Base-by-base conservation (phyloP, 495 filamentous ascomycete genomes). In the Neurospora sublineolata region DNA sequence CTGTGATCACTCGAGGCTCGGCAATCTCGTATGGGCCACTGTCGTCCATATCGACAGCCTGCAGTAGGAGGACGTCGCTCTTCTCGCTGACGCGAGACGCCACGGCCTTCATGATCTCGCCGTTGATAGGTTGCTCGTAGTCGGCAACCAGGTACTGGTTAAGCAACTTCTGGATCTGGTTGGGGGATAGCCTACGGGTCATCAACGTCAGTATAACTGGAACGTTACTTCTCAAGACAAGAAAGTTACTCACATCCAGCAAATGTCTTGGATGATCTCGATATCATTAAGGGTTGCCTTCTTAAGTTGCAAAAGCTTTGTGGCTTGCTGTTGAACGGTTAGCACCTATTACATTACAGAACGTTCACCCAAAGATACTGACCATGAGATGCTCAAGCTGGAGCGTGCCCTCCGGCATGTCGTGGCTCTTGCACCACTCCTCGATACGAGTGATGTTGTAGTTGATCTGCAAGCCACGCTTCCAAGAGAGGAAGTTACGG, bases 381-480 rank as follows among this genome's bases (percentile, higher is more conserved):
- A 92, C 90, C 96, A 98, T 99, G 71, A 99, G 86, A 86, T 99
- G 96, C 86, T 99, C 96, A 67, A 99, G 87, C 83, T 98, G 93
- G 70, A 99, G 86, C 67, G 94, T 98, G 39, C 96, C 96, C 82
- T 98, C 94, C 7, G 96, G 96, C 94, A 99, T 97, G 76, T 98
- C 96, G 80, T 99, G 96, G 77, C 94, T 97, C 87, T 99, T 99
- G 83, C 96, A 99, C 96, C 96, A 99, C 83, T 99, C 96, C 81
- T 99, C 96, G 71, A 99, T 98, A 38, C 96, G 89, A 33, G 96
- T 99, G 79, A 99, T 99, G 82, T 99, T 98, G 85, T 99, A 99
- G 82, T 99, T 99, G 83, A 99, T 99, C 84, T 99, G 96, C 67
- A 99, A 85, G 72, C 96, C 96, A 79, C 96, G 91, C 85, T 99